Evolutionary conservation across 768 basidiomycete genomes (phyloP), one percentile per base, ranked within the genome.

Genomic region (Sporobolomyces phaffii): DNA sequence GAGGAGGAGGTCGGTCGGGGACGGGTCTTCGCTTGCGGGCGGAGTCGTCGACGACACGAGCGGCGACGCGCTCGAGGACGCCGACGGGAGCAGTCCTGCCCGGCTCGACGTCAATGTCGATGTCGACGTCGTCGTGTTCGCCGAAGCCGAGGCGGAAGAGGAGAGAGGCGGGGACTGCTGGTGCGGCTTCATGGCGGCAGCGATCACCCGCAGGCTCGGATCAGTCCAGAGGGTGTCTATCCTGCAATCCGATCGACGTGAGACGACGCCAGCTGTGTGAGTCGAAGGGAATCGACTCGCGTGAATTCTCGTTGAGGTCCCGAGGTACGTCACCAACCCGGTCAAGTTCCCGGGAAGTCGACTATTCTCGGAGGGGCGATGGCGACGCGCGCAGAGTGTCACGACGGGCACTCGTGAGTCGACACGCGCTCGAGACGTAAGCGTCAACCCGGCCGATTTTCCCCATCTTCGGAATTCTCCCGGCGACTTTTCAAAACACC

Each of bases 1-100:
- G 24, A 74, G 66, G 29, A 76, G 62, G 10, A 73, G 53, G 57
- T 75, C 73, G 41, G 75, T 69, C 26, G 72, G 75, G 9, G 68
- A 64, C 0, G 67, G 66, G 22, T 72, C 71, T 4, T 65, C 65
- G 45, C 38, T 14, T 10, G 62, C 53, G 9, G 62, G 61, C 0
- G 70, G 65, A 0, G 62, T 61, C 36, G 70, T 68, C n/a, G 70
- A 64, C 14, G 65, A 68, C 8, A 72, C 33, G 44, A 68, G 34
- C 7, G 63, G 54, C 4, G 38, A 33, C 11, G 36, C 7, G 43
- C 52, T 57, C 17, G 63, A 41, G 13, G 52, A 54, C 22, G 62
- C 34, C 15, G 48, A 18, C 2, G 59, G 26, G 33, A 48, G 58
- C 51, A 56, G 59, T 24, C 33, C 7, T 11, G 51, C 5, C 40